Conservation (phyloP, 2,329 filamentous ascomycete species). For the Ophiocordyceps unilateralis region DNA sequence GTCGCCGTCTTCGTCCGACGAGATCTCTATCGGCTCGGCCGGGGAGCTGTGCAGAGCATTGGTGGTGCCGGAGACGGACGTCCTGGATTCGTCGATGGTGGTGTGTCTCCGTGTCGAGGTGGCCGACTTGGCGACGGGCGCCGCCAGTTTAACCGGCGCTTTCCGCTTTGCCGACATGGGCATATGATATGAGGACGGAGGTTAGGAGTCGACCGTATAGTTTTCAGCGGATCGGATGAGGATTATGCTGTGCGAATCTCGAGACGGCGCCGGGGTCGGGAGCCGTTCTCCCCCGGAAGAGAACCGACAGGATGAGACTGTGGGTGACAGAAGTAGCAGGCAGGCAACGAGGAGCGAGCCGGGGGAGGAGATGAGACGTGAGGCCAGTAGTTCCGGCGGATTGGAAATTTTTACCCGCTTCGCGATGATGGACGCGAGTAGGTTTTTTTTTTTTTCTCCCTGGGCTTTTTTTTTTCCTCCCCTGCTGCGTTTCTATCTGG, state of each 20-base stretch:
- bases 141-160: constrained; percentile 36
- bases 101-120: constrained; percentile 32
- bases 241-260: too few relatives aligned
- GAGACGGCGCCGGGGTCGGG: too few relatives aligned
- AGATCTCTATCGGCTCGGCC: constrained; percentile 35
- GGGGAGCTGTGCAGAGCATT: constrained; percentile 20
- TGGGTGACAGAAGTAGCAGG: too few relatives aligned
- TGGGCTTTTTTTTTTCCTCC: too few relatives aligned
- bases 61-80: constrained; percentile 28
- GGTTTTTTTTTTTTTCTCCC: not conserved
- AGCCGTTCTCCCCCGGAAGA: too few relatives aligned
- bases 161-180: constrained; percentile 45
- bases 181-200: constrained; percentile 4
- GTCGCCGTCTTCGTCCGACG: constrained; percentile 34
- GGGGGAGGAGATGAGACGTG: not conserved
- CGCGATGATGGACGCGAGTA: constrained; percentile 6
- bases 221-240: too few relatives aligned
- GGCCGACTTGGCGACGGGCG: constrained; percentile 34
- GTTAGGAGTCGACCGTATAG: not conserved
- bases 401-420: constrained; percentile 18
- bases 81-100: constrained; percentile 39
- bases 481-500: too few relatives aligned
- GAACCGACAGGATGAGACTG: too few relatives aligned
- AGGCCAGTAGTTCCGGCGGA: constrained; percentile 6
- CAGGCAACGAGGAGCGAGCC: not conserved